A percentile compares a stretch with the other conserved stretches of the same genome.
Conservation (phyloP, 139 green algal species). For the Nannochloris sp. region DNA sequence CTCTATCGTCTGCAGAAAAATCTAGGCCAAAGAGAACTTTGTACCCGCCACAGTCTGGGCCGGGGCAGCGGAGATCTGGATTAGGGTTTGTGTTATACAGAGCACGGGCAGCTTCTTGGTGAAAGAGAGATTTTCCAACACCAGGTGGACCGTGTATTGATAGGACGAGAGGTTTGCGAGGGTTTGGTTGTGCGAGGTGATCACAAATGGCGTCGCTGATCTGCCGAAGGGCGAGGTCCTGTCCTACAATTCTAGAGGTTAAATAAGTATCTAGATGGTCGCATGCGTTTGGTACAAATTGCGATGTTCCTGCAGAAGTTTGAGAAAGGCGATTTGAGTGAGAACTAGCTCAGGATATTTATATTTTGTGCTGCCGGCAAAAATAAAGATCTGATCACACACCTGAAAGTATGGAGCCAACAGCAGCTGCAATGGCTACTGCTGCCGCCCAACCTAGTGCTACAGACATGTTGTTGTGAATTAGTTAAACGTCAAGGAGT, state of each 20-base stretch:
- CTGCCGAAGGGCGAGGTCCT: constrained; percentile 56
- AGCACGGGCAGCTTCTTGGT: constrained; percentile 59
- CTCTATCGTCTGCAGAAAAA: constrained; percentile 46
- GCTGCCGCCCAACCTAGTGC: constrained; percentile 14
- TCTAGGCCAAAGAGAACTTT: constrained; percentile 85
- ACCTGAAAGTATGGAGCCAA: constrained; percentile 15
- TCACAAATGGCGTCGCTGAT: constrained; percentile 69
- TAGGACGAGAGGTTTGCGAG: constrained; percentile 70
- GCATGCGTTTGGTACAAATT: constrained; percentile 54
- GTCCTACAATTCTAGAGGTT: constrained; percentile 53
- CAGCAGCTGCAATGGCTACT: constrained; percentile 6
- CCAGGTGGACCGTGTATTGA: constrained; percentile 81
- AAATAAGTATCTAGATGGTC: constrained; percentile 50
- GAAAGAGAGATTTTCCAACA: constrained; percentile 82
- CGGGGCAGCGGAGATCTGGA: constrained; percentile 37
- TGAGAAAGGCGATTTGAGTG: background rate
- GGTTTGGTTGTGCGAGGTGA: constrained; percentile 42
- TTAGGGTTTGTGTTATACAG: constrained; percentile 56
- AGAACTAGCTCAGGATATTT: background rate
- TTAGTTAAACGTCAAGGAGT: too few relatives aligned
- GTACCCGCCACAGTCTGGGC: constrained; percentile 60
- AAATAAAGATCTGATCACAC: too few relatives aligned
- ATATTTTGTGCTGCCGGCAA: too few relatives aligned
- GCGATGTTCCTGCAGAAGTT: constrained; percentile 13
- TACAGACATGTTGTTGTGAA: too few relatives aligned